Evolutionary conservation across 2,329 filamentous ascomycete genomes (phyloP).

Genomic region (Fusarium brevicatenulatum): DNA sequence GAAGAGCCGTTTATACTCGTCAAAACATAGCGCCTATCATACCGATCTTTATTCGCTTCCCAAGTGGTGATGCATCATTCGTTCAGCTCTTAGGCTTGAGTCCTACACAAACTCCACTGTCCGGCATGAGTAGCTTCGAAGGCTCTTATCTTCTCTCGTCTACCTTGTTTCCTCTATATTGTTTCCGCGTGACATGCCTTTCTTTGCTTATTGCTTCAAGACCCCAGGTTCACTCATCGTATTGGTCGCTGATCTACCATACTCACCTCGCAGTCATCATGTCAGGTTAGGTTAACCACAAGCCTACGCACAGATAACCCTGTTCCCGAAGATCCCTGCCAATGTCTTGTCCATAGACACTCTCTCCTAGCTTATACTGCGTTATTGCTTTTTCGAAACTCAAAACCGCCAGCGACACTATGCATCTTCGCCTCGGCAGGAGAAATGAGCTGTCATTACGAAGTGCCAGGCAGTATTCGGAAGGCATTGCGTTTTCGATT

Average conservation of each 20-base stretch:
- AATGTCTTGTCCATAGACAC: conserved; percentile 18
- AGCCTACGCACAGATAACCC: conserved; percentile 5
- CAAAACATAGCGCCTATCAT: background rate
- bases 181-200: conserved; percentile 18
- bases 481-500: background rate
- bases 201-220: conserved; percentile 18
- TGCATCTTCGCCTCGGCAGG: conserved; percentile 4
- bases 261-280: conserved; percentile 12
- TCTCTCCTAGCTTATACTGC: conserved; percentile 30
- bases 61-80: background rate
- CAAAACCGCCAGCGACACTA: conserved; percentile 9
- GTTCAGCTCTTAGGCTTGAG: background rate
- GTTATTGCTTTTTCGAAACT: conserved; percentile 27
- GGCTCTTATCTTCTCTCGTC: conserved; percentile 15
- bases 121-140: conserved; percentile 21
- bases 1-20: background rate
- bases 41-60: background rate
- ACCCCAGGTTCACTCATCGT: background rate
- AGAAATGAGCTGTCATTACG: conserved; percentile 8
- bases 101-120: conserved; percentile 21
- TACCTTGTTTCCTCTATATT: conserved; percentile 21
- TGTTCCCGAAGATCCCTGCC: conserved; percentile 3
- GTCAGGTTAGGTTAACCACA: conserved; percentile 5
- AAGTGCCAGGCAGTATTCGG: background rate
- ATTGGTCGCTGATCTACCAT: conserved; percentile 27